These are phyloP conservation scores for Gnetum montanum DNA, from an alignment of 75 land plant genomes.

Conservation along the genomic window DNA sequence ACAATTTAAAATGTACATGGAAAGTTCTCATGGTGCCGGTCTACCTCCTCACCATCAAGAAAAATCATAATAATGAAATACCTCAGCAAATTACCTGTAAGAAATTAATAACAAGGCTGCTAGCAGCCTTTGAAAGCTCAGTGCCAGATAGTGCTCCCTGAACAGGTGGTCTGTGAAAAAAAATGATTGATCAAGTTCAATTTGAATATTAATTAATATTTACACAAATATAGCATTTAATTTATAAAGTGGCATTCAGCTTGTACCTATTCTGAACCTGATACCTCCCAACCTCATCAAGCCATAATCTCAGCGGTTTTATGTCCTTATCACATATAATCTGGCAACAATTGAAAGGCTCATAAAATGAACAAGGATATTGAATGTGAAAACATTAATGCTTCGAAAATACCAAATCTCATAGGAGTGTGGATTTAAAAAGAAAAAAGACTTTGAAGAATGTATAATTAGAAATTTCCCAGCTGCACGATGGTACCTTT, in stretches of 20 bases:
- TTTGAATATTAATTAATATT: background rate
- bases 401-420: background rate
- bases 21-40: too few relatives aligned
- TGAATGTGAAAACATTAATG: background rate
- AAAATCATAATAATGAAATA: too few relatives aligned
- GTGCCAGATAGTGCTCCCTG: conserved; percentile 54
- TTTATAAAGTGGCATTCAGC: background rate
- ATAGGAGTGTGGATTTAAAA: background rate
- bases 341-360: conserved; percentile 18
- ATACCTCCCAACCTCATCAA: conserved; percentile 82
- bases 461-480: background rate
- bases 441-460: background rate
- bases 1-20: too few relatives aligned
- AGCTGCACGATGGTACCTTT: conserved; percentile 15
- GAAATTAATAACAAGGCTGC: conserved; percentile 69
- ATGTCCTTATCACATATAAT: conserved; percentile 55
- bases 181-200: conserved; percentile 1
- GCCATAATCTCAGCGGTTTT: conserved; percentile 68
- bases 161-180: conserved; percentile 32
- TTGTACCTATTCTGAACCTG: conserved; percentile 38
- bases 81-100: conserved; percentile 25
- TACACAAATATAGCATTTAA: background rate
- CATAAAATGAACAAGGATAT: background rate
- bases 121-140: conserved; percentile 77
- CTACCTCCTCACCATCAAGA: too few relatives aligned